Evolutionary conservation across 345 rosid genomes (phyloP), one percentile per base, ranked within the genome.

Genomic region (Litchi chinensis): DNA sequence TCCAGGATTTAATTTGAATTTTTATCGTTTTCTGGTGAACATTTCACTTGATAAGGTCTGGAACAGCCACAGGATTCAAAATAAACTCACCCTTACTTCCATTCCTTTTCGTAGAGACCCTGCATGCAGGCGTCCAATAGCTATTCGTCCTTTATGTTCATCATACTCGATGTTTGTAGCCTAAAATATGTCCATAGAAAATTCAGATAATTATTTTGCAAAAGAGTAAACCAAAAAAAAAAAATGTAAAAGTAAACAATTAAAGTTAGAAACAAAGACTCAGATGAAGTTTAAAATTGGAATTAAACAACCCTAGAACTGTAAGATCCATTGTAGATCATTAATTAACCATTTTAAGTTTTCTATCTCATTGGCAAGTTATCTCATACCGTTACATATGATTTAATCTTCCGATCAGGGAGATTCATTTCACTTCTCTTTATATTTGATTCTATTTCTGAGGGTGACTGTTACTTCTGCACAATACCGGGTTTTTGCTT

Each of bases 81-180:
- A 80, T 9, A 71, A 72, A 73, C 88, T 82, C 85, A 93, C 99
- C 92, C 84, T 89, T 85, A 96, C 97, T 57, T 96, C 99, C 92
- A 89, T 90, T 86, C 97, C 99, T 86, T 82, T 94, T 78, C 54
- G 88, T 82, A 96, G 82, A 76, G 80, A 81, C 76, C 99, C 98
- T 54, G 98, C 97, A 84, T 93, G 99, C 88, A 96, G 83, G 79
- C 98, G 91, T 40, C 98, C 99, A 79, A 96, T 96, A 76, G 95
- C 99, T 83, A 96, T 91, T 19, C 99, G 91, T 77, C 99, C 98
- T 90, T 95, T 95, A 85, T 95, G 99, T 77, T 93, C 98, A 79
- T 93, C 99, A 83, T 91, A 96, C 79, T 96, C 99, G 10, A 95
- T 80, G 83, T 90, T 95, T 87, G 99, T 95, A 32, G 84, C 98